These are phyloP conservation scores for Leishmania arabica DNA, from an alignment of 208 protist species.

Conservation along the genomic window DNA sequence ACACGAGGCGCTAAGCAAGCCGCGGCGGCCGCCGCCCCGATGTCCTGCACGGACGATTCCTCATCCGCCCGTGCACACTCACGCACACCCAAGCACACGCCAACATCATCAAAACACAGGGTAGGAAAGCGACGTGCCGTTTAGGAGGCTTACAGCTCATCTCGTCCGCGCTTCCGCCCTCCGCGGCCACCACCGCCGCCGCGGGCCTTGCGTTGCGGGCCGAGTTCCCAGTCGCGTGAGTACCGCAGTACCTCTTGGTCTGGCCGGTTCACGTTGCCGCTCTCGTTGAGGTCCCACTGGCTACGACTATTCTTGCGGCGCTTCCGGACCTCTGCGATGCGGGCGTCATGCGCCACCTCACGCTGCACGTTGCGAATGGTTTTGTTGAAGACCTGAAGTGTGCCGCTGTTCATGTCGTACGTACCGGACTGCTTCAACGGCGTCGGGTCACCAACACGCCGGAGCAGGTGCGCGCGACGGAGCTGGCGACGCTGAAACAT, in stretches of 20 bases:
- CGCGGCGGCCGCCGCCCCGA: neutral
- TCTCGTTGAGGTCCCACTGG: slow-evolving; percentile 60
- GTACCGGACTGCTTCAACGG: slow-evolving; percentile 82
- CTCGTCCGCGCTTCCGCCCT: slow-evolving; percentile 24
- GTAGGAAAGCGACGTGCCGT: neutral
- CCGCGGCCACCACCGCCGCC: slow-evolving; percentile 11
- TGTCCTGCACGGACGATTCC: neutral
- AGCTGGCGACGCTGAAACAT: slow-evolving; percentile 76
- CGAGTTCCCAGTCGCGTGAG: slow-evolving; percentile 74
- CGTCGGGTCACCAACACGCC: slow-evolving; percentile 80
- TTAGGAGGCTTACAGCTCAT: neutral
- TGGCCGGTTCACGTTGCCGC: slow-evolving; percentile 72
- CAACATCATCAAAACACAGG: neutral
- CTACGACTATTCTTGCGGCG: slow-evolving; percentile 52
- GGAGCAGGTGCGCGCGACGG: slow-evolving; percentile 70
- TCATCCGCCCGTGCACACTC: neutral
- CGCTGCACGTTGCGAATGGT: slow-evolving; percentile 82
- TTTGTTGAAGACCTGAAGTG: slow-evolving; percentile 82
- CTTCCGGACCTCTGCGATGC: slow-evolving; percentile 55
- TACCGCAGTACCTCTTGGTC: slow-evolving; percentile 58
- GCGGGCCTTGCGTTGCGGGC: slow-evolving; percentile 32
- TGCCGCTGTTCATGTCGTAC: slow-evolving; percentile 70
- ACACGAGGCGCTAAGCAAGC: neutral
- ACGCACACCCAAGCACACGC: neutral
- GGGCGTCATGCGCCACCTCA: slow-evolving; percentile 68